Evolutionary conservation across 108 stramenopile genomes (phyloP).

Genomic region (Pseudonitzschia delicatissima): DNA sequence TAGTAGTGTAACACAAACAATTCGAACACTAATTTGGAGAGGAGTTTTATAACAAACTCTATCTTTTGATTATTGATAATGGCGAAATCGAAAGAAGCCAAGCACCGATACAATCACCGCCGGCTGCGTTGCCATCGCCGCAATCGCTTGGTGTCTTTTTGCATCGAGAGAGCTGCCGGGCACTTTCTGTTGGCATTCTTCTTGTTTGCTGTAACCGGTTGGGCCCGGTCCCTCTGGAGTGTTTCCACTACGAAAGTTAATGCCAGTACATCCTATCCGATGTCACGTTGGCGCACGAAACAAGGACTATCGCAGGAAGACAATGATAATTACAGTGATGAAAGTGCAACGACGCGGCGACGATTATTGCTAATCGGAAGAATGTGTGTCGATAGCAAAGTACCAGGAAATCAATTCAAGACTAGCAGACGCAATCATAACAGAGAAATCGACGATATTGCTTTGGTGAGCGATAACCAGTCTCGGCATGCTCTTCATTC

Average conservation of each 20-base stretch:
- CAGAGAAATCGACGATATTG: background rate
- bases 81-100: background rate
- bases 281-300: too few relatives aligned
- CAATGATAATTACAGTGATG: background rate
- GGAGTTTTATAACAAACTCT: too few relatives aligned
- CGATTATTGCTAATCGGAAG: background rate
- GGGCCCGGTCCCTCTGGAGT: background rate
- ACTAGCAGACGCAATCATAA: background rate
- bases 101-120: background rate
- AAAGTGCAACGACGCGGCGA: background rate
- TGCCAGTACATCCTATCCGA: background rate
- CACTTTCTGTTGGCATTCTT: too few relatives aligned
- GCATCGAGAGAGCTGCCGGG: too few relatives aligned
- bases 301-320: too few relatives aligned
- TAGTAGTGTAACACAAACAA: too few relatives aligned
- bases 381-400: background rate
- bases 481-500: background rate
- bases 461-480: background rate
- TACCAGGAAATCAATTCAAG: background rate
- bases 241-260: background rate
- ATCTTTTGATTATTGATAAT: too few relatives aligned
- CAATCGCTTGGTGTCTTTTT: background rate
- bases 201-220: too few relatives aligned
- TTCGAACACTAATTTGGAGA: too few relatives aligned
- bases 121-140: background rate